Evolutionary conservation across 768 basidiomycete species (phyloP), one percentile per base, ranked within the genome.

Genomic region (Auriscalpium microsporum): DNA sequence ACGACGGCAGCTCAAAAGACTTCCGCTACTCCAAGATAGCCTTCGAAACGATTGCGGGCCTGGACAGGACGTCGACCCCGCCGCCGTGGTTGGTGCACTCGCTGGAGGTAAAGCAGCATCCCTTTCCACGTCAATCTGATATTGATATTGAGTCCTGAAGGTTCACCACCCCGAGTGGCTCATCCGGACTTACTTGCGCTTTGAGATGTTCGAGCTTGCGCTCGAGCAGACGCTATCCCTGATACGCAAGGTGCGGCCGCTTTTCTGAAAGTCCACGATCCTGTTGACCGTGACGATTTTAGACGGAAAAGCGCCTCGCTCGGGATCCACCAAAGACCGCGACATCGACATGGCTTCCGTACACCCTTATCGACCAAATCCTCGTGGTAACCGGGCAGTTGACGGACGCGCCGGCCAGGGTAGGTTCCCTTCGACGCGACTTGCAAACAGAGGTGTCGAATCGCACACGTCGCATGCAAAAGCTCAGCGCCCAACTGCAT

Each of bases 1-100:
- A 96, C 62, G 95, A 99, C 65, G 75, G 74, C 10, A 63, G 73
- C 17, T 78, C 82, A 51, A 89, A 82, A 13, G 84, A 91, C 65
- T 84, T 78, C 70, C 77, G 77, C 55, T 95, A 96, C 67, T 79
- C 79, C 48, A 89, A 90, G 64, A 79, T 82, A 21, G 80, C 82
- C 13, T 72, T 94, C 48, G 89, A 94, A 67, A 85, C 83, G 8
- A 80, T 94, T 17, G 70, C 94, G 59, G 80, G 80, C 36, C 69
- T 79, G 54, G 87, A 90, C 60, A 73, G 78, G 61, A 68, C 78
- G 21, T 68, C 72, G 42, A 72, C 78, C 44, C 78, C 91, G 45
- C 94, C 95, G 10, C 82, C 83, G 8, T 97, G 93, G 93, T 75
- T 99, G 44, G 75, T 88, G 50, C 80, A 81, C 54, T 80, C 78